A percentile compares a stretch with the other conserved stretches of the same genome.
These are phyloP conservation scores for Aspergillus caelatus DNA, from an alignment of 2,329 filamentous ascomycete genomes.

Conservation along the genomic window DNA sequence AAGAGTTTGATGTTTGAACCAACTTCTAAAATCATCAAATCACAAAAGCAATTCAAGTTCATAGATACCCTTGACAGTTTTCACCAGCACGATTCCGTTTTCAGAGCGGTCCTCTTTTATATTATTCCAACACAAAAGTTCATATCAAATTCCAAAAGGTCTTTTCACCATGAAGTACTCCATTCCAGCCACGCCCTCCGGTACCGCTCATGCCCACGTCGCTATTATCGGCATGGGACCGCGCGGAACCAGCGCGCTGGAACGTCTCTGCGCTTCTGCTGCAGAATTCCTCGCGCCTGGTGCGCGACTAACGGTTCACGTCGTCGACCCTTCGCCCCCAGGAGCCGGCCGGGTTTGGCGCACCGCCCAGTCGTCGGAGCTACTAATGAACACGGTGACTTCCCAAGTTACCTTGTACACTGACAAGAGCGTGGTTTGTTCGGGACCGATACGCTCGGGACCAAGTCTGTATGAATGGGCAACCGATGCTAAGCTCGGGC, in stretches of 20 bases:
- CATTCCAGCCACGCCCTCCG: not conserved
- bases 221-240: not conserved
- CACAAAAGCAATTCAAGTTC: not conserved
- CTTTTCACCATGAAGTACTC: conserved; percentile 3
- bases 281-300: not conserved
- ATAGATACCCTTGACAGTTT: not conserved
- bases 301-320: conserved; percentile 3
- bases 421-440: not conserved
- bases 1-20: not conserved
- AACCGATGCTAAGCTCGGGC: not conserved
- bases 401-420: conserved; percentile 3
- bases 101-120: not conserved
- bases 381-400: conserved; percentile 8
- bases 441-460: not conserved
- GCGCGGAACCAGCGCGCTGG: not conserved
- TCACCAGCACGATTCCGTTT: not conserved
- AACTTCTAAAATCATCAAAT: not conserved
- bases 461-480: conserved; percentile 1
- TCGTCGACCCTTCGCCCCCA: conserved; percentile 4
- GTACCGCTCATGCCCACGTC: not conserved
- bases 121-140: not conserved
- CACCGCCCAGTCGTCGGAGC: conserved; percentile 2
- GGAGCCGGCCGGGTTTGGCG: conserved; percentile 6
- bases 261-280: not conserved
- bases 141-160: not conserved